Evolutionary conservation across 306 rosid species (phyloP).

Genomic region (Ormosia semicastrata): DNA sequence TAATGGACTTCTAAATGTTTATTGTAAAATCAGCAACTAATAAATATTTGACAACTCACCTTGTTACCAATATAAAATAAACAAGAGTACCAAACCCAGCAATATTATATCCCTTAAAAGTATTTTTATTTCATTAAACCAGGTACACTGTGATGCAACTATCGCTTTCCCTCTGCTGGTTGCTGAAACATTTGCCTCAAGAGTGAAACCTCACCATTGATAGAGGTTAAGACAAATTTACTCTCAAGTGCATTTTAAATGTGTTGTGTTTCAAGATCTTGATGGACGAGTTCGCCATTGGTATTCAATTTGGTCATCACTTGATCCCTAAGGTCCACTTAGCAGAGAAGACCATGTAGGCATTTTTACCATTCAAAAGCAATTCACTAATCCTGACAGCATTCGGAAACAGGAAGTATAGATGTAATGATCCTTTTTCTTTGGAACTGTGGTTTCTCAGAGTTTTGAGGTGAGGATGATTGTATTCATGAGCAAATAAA

Average conservation of each 20-base stretch:
- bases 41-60: not conserved
- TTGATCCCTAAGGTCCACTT: not conserved
- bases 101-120: not conserved
- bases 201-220: constrained; percentile 26
- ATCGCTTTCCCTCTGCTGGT: constrained; percentile 80
- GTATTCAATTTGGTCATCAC: not conserved
- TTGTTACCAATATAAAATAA: not conserved
- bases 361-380: not conserved
- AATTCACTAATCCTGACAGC: not conserved
- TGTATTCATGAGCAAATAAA: constrained; percentile 7
- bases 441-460: constrained; percentile 1
- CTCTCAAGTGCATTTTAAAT: constrained; percentile 1
- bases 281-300: not conserved
- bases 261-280: not conserved
- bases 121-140: constrained; percentile 12
- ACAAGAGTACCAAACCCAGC: not conserved
- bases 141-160: constrained; percentile 92
- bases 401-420: not conserved
- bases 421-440: not conserved
- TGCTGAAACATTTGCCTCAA: constrained; percentile 73
- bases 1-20: not conserved
- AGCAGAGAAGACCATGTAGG: not conserved
- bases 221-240: not conserved
- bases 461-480: not conserved
- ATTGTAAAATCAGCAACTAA: not conserved